Percentiles rank a stretch among this genome's conserved stretches.
phyloP scores from a whole-genome alignment of 305 asterid species.

The Fraxinus dipetala region DNA sequence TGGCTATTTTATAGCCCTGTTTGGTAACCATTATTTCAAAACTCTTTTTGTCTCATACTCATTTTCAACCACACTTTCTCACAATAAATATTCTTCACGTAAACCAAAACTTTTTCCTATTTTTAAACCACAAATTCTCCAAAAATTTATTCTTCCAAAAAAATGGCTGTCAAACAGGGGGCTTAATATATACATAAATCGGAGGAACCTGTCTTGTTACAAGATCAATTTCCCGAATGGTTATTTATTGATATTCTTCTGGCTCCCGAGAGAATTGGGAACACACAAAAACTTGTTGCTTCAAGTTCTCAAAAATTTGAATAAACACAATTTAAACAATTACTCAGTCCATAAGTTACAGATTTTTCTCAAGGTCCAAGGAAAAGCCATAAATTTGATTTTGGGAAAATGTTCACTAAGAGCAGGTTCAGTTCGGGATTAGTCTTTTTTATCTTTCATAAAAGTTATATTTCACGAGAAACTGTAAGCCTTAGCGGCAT shows the following conservation, averaged over 20 bases:
- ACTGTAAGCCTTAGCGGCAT: neutral
- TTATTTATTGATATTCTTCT: neutral
- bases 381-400: neutral
- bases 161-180: too few species aligned
- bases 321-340: neutral
- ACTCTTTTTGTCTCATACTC: too few species aligned
- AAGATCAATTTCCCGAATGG: neutral
- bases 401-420: neutral
- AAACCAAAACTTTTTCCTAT: too few species aligned
- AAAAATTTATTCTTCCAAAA: too few species aligned
- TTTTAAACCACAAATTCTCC: too few species aligned
- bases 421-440: neutral
- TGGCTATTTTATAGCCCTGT: neutral
- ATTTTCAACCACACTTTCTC: too few species aligned
- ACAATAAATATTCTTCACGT: too few species aligned
- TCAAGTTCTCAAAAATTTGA: neutral
- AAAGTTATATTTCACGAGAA: neutral
- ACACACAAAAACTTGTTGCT: neutral
- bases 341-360: neutral
- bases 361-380: neutral
- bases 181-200: neutral
- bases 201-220: neutral
- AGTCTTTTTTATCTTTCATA: neutral
- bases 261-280: neutral
- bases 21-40: too few species aligned